Base-by-base conservation (phyloP, 352 stramenopile genomes). In the Globisporangium iwayamae region DNA sequence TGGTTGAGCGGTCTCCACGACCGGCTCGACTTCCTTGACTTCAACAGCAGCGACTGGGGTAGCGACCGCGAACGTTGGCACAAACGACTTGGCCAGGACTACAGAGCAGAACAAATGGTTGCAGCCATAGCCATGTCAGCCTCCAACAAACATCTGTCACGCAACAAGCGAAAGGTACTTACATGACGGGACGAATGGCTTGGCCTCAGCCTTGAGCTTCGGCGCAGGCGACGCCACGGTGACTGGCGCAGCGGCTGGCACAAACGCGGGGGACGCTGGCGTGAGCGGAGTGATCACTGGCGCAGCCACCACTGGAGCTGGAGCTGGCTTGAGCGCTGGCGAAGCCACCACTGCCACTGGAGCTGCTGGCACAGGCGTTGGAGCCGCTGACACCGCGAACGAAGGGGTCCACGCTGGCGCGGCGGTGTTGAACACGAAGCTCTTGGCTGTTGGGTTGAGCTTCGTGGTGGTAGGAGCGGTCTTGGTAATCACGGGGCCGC, bases 401-500 rank as follows among this genome's bases (percentile, higher is more conserved):
- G 69, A 48, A 1, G 82, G 82, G 46, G 74, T 88, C 79, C 79
- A 91, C 10, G 51, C 69, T 0, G 82, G 75, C 9, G 82, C 79
- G 16, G 58, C 56, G n/a, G 69, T 63, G 70, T 80, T 88, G 56
- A 91, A 85, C 10, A 91, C 80, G 56, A 91, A 91, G 52, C 67
- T 75, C 65, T 86, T 87, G 48, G 80, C 82, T 6, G 73, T 72
- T 28, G 82, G 71, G 51, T 83, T 80, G 41, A 89, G 72, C 73
- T 87, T 90, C 53, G 82, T 77, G 30, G 55, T 57, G 16, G 57
- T 32, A 13, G 38, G 54, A 0, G 59, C 51, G 14, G 38, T 69
- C 39, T 54, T 69, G 36, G 47, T 7, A 43, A 48, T 22, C 16
- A 67, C 62, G 11, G 62, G 60, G 13, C 60, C 60, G 18, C 60